Conservation (phyloP, 192 early-diverging fungal genomes). For the Coemansia sp. region DNA sequence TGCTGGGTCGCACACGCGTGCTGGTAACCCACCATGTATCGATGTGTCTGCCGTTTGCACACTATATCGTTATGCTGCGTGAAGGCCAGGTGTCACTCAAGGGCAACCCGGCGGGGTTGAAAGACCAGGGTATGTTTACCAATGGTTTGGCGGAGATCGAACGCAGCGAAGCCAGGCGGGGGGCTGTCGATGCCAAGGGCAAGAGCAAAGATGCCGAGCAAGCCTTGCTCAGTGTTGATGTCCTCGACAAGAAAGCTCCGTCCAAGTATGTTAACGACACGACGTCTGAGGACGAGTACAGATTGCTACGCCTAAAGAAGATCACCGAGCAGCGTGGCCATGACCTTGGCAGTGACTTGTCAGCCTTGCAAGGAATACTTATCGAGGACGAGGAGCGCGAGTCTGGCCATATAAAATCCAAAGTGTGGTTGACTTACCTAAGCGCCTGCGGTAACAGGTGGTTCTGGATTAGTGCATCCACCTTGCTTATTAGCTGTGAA, state of each 20-base stretch:
- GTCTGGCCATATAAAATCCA: slow-evolving; percentile 66
- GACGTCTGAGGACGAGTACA: slow-evolving; percentile 33
- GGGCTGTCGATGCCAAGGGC: slow-evolving; percentile 30
- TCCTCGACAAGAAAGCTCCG: slow-evolving; percentile 15
- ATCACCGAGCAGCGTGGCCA: slow-evolving; percentile 40
- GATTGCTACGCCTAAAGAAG: slow-evolving; percentile 19
- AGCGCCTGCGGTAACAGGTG: slow-evolving; percentile 22
- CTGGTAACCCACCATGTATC: slow-evolving; percentile 85
- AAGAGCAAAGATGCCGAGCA: neutral
- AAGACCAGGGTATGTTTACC: slow-evolving; percentile 50
- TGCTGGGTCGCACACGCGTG: slow-evolving; percentile 76
- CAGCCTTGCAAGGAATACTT: slow-evolving; percentile 58
- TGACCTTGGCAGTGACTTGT: slow-evolving; percentile 31
- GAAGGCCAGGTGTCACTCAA: slow-evolving; percentile 61
- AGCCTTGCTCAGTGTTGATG: slow-evolving; percentile 32
- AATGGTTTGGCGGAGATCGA: slow-evolving; percentile 14
- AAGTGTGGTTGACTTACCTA: slow-evolving; percentile 79
- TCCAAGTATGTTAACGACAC: slow-evolving; percentile 10
- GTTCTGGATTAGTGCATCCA: slow-evolving; percentile 60
- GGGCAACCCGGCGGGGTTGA: slow-evolving; percentile 57
- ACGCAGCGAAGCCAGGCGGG: slow-evolving; percentile 24
- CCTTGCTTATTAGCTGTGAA: slow-evolving; percentile 39
- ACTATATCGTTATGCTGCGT: slow-evolving; percentile 62
- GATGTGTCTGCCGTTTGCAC: slow-evolving; percentile 53
- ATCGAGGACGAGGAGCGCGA: slow-evolving; percentile 81